phyloP scores from a whole-genome alignment of 163 green algal genomes.

The Chloroidium sp. region DNA sequence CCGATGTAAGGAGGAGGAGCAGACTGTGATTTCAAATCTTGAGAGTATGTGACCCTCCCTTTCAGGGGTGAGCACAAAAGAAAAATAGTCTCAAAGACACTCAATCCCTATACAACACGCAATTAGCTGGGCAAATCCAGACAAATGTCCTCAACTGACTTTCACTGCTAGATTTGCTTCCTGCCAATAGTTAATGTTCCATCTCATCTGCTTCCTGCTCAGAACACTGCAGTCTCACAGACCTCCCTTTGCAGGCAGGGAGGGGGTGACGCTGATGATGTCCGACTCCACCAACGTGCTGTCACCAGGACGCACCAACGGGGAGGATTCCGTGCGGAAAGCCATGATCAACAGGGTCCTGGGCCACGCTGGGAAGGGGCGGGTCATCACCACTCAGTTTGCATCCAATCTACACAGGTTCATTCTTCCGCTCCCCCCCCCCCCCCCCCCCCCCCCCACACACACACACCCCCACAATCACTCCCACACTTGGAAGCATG shows the following conservation, averaged over 20 bases:
- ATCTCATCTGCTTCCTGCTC: neutral
- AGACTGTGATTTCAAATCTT: no score
- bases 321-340: constrained; percentile 65
- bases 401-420: constrained; percentile 85
- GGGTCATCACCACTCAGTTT: constrained; percentile 92
- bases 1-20: no score
- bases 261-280: constrained; percentile 93
- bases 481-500: neutral
- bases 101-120: no score
- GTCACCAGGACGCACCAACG: constrained; percentile 75
- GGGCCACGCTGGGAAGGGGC: constrained; percentile 73
- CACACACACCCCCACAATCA: no score
- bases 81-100: no score
- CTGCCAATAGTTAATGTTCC: neutral
- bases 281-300: constrained; percentile 96
- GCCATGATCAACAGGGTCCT: constrained; percentile 59
- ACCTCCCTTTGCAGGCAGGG: constrained; percentile 41
- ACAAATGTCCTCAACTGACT: no score
- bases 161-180: no score
- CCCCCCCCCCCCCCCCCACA: no score
- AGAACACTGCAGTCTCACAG: neutral
- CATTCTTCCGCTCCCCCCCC: no score
- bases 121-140: no score
- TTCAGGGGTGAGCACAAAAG: no score
- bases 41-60: no score